Base-by-base conservation (phyloP, 352 stramenopile genomes). In the Phytopythium chamaehyphon region DNA sequence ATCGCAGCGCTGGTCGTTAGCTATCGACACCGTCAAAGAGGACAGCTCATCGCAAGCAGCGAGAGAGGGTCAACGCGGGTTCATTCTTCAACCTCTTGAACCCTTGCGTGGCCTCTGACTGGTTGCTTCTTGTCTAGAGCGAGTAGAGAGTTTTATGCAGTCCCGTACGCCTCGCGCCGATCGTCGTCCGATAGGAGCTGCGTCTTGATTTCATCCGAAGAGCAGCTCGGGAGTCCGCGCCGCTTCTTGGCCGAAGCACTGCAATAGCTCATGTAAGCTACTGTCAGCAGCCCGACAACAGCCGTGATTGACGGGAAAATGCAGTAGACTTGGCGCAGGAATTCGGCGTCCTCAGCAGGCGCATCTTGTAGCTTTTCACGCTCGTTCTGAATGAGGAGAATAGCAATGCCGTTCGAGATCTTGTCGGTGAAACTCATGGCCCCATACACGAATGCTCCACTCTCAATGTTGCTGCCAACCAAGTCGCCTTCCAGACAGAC, bases 351-450 rank as follows among this genome's bases (percentile, higher is more conserved):
- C 45, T 86, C 55, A 4, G 61, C 54, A 0, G 77, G 73, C n/a
- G 69, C 44, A 15, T 74, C 51, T 57, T 84, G 71, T 15, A 90
- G 64, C 62, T 84, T 76, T 52, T 93, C 65, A 36, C 82, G 82
- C 40, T 83, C 73, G 55, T 93, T 88, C 59, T 94, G 84, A 44
- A 93, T 90, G 10, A 90, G 55, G 18, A 94, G 54, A 40, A 94
- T 87, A 24, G 78, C 79, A 28, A 92, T 68, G 11, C 84, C 84
- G 51, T 92, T 93, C 40, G 79, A 91, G 54, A 92, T 87, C 47
- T 94, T 94, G 66, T 94, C 84, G 15, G 81, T 90, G 61, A 94
- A 91, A 51, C 82, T 92, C 81, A 94, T 90, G 9, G 81, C 76
- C 22, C 84, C 84, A 61, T 91, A 94, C 24, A 94, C 84, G 40